Percentiles rank a stretch among this genome's conserved stretches.
phyloP scores from a whole-genome alignment of 352 stramenopile species.

The Phytophthora melonis region DNA sequence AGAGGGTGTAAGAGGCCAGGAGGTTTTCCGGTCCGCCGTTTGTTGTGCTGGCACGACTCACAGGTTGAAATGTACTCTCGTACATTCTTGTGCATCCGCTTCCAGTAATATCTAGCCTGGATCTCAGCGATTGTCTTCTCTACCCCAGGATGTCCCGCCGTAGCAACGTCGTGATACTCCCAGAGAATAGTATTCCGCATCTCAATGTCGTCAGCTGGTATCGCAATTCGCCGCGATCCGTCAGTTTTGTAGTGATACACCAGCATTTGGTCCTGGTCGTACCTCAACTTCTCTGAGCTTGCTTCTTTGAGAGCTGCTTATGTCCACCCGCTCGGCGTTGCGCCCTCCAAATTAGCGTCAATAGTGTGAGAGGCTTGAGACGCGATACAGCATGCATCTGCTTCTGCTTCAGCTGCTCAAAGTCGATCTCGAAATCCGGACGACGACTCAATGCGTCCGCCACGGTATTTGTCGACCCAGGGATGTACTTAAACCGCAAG shows the following conservation, averaged over 20 bases:
- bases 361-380: background rate
- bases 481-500: conserved; percentile 1
- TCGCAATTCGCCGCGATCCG: background rate
- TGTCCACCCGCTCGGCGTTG: background rate
- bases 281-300: too few species aligned
- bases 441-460: conserved; percentile 9
- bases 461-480: conserved; percentile 14
- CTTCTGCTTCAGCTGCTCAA: background rate
- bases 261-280: background rate
- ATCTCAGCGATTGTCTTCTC: background rate
- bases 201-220: background rate
- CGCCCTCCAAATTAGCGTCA: background rate
- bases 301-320: too few species aligned
- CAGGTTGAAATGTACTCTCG: background rate
- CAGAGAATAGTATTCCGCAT: conserved; percentile 7
- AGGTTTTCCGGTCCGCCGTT: background rate
- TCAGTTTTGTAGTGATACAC: too few species aligned
- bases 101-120: background rate
- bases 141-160: background rate
- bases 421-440: conserved; percentile 13
- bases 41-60: background rate
- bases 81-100: background rate
- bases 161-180: background rate
- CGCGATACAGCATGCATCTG: background rate
- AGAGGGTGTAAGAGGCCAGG: background rate